Base-by-base conservation (phyloP, 2,329 filamentous ascomycete species). In the Penicillium sp. region DNA sequence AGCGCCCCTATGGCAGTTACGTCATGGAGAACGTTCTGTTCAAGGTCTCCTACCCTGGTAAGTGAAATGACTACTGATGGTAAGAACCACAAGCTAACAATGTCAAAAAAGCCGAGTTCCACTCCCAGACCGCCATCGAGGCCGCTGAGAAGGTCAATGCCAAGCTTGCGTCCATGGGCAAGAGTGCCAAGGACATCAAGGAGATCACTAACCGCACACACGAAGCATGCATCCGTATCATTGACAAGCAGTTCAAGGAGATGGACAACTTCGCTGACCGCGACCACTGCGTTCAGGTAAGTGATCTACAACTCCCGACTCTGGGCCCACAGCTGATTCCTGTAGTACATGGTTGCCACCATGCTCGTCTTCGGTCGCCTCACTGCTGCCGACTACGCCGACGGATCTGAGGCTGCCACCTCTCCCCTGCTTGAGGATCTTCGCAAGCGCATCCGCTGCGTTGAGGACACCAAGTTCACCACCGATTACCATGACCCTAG, bases 1-100 rank as follows among this genome's bases (percentile, higher is more conserved):
- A 97, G 83, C 87, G 94, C 60, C 86, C 88, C 55, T 99, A 99
- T 72, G 93, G 92, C 72, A 96, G 90, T 82, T 99, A 99, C 77
- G 94, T 99, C 64, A 99, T 99, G 94, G 94, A 99, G 86, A 99
- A 97, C 71, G 92, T 99, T 57, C 87, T 99, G 61, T 99, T 99
- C 88, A 99, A 99, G 86, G 94, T 99, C 57, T 99, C 94, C 43
- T 97, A 97, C 76, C 93, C 93, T 71, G 90, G 90, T 91, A 81
- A 74, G 83, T 71, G 36, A 47, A 16, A 10, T 6, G 0, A 10
- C 44, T 2, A 9, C 3, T 11, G 5, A 22, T n/a, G 21, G 27
- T 6, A 14, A 27, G 18, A 8, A 6, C 27, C 5, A 3, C 8
- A 11, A 21, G 29, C 55, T 61, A 43, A 62, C 40, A 2, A 24